Evolutionary conservation across 176 grass and related monocot genomes (phyloP), one percentile per base, ranked within the genome.

Genomic region (Raddia distichophylla): DNA sequence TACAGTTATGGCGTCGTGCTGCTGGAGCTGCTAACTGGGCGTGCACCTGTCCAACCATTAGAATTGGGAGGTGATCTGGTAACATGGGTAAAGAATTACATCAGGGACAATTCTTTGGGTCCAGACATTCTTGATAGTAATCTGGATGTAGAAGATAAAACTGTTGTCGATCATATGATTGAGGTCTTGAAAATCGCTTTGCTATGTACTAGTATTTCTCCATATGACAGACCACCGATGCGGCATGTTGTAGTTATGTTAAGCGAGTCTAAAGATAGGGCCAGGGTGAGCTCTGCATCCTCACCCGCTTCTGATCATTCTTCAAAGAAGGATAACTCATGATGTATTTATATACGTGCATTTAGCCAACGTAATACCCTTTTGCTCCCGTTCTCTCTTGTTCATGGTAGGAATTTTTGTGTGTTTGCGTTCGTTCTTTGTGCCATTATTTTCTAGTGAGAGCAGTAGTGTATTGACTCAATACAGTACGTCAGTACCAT

Each of bases 1-100:
- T 99, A 99, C 77, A 99, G 97, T 37, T 99, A 99, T 17, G 97
- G 97, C 0, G 97, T 96, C 12, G 93, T 99, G 32, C 85, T 99
- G 59, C 42, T 99, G 47, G 97, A 99, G 74, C 89, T 99, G 79
- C 83, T 99, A 69, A 96, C 97, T n/a, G 93, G 97, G 2, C 90
- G 84, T 53, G 84, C 91, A 50, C 93, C 97, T 46, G 97, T 99
- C 44, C 97, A 99, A 59, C 91, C 93, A 16, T 82, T 99, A 71
- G 97, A 99, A 20, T 56, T 90, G 80, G 97, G 97, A 18, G 93
- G 97, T 51, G 97, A 99, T 75, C 91, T 99, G 43, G 97, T 99
- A 45, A 99, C 97, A 65, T 99, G 93, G 91, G 93, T 90, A 35
- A 91, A 90, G 79, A 99, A 90, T 57, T 99, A 93, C 75, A 88